Evolutionary conservation across 371 early-diverging fungal genomes (phyloP), one percentile per base, ranked within the genome.

Genomic region (Modicella reniformis): DNA sequence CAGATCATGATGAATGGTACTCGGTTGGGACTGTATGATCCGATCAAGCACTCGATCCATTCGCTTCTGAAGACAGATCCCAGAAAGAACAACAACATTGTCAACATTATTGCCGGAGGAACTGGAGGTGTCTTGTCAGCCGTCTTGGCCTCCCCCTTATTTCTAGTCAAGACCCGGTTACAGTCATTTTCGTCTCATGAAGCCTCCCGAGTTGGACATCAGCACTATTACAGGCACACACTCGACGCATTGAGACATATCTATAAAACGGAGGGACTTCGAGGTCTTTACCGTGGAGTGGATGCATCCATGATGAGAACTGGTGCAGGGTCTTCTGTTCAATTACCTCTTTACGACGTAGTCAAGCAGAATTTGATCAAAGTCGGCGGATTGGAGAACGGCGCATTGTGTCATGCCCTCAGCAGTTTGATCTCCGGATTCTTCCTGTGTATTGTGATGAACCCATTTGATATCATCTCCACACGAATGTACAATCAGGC

Each of bases 401-500:
- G 89, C 53, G 82, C 92, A 15, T 57, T 79, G 5, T 87, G 93
- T 26, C 95, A 96, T 63, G 90, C 92, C 32, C 77, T 86, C 37
- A 90, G 96, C 7, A 91, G 92, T 70, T 87, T 96, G 88, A 82
- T 92, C 57, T 92, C 94, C 5, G 93, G 94, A 65, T 85, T 97
- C 62, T 86, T 94, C 70, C 93, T 96, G 26, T 95, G 95, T 70
- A 75, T 89, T 28, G 93, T 90, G 34, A 98, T 98, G 98, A 98
- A 98, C 69, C 97, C 98, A 21, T 97, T 97, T 70, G 98, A 98
- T 81, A 96, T 97, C 5, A 91, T 96, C 62, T 92, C 90, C 37
- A 97, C 97, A 19, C 87, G 98, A 59, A 94, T 97, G 93, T 97
- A 96, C 82, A 96, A 96, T 72, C 97, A 97, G 70, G 88, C 91